phyloP scores from a whole-genome alignment of 2,329 filamentous ascomycete genomes.

The Amauroascus niger region DNA sequence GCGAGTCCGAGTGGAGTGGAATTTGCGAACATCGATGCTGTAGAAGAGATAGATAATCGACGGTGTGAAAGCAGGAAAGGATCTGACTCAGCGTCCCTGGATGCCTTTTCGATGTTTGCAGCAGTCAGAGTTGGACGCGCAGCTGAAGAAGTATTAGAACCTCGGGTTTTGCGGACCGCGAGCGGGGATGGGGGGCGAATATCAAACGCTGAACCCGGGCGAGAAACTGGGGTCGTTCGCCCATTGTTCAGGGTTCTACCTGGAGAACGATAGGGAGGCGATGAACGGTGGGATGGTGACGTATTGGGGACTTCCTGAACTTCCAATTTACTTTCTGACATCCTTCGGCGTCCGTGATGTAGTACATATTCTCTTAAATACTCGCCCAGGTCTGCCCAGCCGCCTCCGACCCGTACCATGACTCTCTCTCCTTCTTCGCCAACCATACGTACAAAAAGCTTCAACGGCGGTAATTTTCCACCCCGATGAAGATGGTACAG shows the following conservation, averaged over 20 bases:
- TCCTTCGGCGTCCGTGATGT: constrained; percentile 70
- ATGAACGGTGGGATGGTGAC: constrained; percentile 14
- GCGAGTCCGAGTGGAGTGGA: constrained; percentile 37
- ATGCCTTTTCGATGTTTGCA: constrained; percentile 24
- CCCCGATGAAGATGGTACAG: constrained; percentile 83
- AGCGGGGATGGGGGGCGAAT: constrained; percentile 33
- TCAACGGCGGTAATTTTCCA: constrained; percentile 78
- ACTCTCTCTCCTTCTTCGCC: constrained; percentile 84
- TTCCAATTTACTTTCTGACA: constrained; percentile 48
- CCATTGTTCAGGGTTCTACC: constrained; percentile 18
- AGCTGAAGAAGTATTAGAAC: constrained; percentile 28
- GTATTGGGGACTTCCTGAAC: constrained; percentile 39
- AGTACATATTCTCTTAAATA: constrained; percentile 88
- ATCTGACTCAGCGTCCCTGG: constrained; percentile 23
- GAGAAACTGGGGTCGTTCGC: constrained; percentile 28
- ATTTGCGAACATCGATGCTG: constrained; percentile 26
- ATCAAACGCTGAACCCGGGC: constrained; percentile 30
- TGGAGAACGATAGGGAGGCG: constrained; percentile 6
- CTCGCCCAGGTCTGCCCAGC: constrained; percentile 95
- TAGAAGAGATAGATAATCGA: constrained; percentile 33
- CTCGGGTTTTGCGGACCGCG: constrained; percentile 31
- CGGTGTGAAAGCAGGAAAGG: constrained; percentile 25
- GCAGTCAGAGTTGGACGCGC: constrained; percentile 22
- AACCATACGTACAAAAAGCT: constrained; percentile 85
- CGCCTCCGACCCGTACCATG: constrained; percentile 95